These are phyloP conservation scores for Apophysomyces trapeziformis DNA, from an alignment of 371 early-diverging fungal genomes.

Conservation along the genomic window DNA sequence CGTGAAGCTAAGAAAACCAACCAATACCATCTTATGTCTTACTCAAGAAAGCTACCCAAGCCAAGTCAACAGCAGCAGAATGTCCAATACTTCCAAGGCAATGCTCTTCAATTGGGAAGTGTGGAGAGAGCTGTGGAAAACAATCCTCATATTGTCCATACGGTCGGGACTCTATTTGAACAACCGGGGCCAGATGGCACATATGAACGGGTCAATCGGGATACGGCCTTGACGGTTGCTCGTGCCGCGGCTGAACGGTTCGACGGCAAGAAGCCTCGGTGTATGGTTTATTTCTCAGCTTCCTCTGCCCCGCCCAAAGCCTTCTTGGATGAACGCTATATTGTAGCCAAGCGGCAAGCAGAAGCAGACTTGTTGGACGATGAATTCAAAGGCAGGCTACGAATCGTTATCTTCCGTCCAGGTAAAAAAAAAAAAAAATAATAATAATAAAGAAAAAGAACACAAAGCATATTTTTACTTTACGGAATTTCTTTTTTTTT, in stretches of 20 bases:
- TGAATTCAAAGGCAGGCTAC: constrained; percentile 22
- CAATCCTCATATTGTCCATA: constrained; percentile 30
- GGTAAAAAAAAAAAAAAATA: constrained; percentile 16
- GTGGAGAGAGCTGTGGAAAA: constrained; percentile 12
- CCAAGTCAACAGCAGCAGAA: background rate
- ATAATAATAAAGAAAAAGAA: too few species aligned
- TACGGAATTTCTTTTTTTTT: background rate
- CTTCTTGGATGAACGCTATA: constrained; percentile 28
- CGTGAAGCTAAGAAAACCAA: constrained; percentile 15
- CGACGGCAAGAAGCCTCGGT: constrained; percentile 17
- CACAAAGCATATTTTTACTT: too few species aligned
- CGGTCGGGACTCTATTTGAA: constrained; percentile 31
- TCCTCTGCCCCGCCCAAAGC: constrained; percentile 28
- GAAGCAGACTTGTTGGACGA: constrained; percentile 25
- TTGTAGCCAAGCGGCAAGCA: constrained; percentile 31
- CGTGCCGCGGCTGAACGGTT: constrained; percentile 24
- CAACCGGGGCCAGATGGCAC: constrained; percentile 27
- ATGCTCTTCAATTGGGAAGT: constrained; percentile 24
- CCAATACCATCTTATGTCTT: constrained; percentile 21
- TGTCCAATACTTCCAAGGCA: constrained; percentile 24
- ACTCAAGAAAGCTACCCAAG: constrained; percentile 16
- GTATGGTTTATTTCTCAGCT: constrained; percentile 35
- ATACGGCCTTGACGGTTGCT: constrained; percentile 29
- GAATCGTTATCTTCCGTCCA: constrained; percentile 34
- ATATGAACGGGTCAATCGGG: constrained; percentile 32